Conservation (phyloP, 768 basidiomycete species). For the Rhizopogon sp. region DNA sequence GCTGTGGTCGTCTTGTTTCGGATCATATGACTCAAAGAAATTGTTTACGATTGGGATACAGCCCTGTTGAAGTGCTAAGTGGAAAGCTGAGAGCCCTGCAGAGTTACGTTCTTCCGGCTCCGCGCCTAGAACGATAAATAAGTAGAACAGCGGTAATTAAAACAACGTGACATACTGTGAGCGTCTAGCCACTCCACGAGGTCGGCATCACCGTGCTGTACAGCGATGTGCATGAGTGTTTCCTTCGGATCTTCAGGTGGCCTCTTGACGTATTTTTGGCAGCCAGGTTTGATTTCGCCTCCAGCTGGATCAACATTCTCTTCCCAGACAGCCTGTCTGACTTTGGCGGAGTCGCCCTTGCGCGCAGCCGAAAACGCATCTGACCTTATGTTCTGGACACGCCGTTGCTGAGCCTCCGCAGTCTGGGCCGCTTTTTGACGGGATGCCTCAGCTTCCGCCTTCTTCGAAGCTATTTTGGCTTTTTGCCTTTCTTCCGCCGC, state of each 20-base stretch:
- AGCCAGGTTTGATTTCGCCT: constrained; percentile 58
- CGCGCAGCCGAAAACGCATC: constrained; percentile 64
- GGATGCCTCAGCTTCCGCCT: constrained; percentile 45
- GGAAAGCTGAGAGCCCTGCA: constrained; percentile 56
- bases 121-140: constrained; percentile 44
- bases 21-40: constrained; percentile 59
- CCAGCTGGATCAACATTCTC: constrained; percentile 67
- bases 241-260: constrained; percentile 52
- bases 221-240: constrained; percentile 68
- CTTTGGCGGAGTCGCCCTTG: constrained; percentile 41
- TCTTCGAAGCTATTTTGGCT: constrained; percentile 48
- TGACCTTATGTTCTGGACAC: constrained; percentile 53
- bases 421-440: constrained; percentile 45
- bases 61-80: constrained; percentile 53
- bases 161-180: constrained; percentile 48
- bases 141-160: constrained; percentile 19
- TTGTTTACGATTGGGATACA: constrained; percentile 48
- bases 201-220: constrained; percentile 46
- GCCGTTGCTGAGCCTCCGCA: constrained; percentile 40
- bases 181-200: constrained; percentile 67
- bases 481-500: constrained; percentile 57
- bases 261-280: constrained; percentile 43
- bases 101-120: constrained; percentile 68
- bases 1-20: constrained; percentile 44
- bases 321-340: constrained; percentile 67